Evolutionary conservation across 164 flowering plant species (phyloP).

Genomic region (Umbellularia californica): DNA sequence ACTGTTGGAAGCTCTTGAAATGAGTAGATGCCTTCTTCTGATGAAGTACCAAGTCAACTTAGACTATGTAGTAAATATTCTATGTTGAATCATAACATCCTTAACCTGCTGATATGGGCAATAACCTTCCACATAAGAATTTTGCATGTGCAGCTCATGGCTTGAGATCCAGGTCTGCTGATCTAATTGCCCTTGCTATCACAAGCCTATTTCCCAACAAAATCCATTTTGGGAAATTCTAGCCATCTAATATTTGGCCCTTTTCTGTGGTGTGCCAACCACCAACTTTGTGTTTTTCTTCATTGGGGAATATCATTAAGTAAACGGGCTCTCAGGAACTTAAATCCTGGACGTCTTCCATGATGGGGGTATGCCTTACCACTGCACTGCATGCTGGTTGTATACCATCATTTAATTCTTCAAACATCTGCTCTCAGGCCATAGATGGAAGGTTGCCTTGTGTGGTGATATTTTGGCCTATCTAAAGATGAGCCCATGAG

Average conservation of each 20-base stretch:
- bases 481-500: neutral
- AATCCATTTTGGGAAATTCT: neutral
- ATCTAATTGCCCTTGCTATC: neutral
- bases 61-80: constrained; percentile 6
- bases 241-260: neutral
- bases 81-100: neutral
- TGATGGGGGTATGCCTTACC: too few species aligned
- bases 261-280: too few species aligned
- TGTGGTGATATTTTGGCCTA: too few species aligned
- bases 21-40: constrained; percentile 82
- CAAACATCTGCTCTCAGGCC: neutral
- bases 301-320: too few species aligned
- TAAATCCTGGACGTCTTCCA: too few species aligned
- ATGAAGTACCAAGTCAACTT: constrained; percentile 57
- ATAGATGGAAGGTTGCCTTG: neutral
- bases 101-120: neutral
- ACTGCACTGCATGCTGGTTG: neutral
- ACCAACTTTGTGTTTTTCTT: too few species aligned
- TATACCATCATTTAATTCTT: neutral
- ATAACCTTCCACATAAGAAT: neutral
- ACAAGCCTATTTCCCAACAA: neutral
- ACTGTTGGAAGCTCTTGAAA: constrained; percentile 94
- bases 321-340: too few species aligned
- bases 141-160: neutral
- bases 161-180: neutral